These are phyloP conservation scores for Hansenula sp. DNA, from an alignment of 1,139 yeast species.

Conservation along the genomic window DNA sequence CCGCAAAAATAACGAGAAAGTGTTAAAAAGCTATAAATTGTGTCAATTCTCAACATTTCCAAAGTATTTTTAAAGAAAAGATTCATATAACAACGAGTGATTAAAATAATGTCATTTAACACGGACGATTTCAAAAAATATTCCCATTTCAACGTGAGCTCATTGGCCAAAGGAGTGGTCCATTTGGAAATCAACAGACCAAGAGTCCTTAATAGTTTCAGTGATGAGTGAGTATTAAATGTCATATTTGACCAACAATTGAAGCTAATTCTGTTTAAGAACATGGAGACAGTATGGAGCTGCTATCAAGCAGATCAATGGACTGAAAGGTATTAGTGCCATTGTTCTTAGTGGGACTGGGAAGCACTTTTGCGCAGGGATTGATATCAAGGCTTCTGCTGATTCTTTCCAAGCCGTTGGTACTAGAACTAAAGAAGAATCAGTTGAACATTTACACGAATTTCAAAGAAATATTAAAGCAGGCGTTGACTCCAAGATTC, in stretches of 20 bases:
- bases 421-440: neutral
- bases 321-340: conserved; percentile 41
- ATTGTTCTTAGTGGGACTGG: conserved; percentile 59
- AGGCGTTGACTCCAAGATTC: conserved; percentile 28
- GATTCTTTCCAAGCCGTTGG: neutral
- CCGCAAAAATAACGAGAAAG: too few species aligned
- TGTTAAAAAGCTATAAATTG: too few species aligned
- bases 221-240: conserved; percentile 24
- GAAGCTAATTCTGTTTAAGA: conserved; percentile 5
- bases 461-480: conserved; percentile 60
- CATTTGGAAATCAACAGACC: conserved; percentile 68
- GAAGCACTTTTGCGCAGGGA: conserved; percentile 60
- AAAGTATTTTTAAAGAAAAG: too few species aligned
- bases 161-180: conserved; percentile 44
- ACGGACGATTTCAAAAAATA: neutral
- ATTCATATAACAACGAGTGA: too few species aligned
- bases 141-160: conserved; percentile 37
- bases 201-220: conserved; percentile 55
- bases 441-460: conserved; percentile 31
- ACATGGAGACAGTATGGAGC: conserved; percentile 56
- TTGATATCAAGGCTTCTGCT: conserved; percentile 41
- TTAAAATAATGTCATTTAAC: neutral
- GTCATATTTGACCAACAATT: neutral
- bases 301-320: conserved; percentile 45
- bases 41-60: too few species aligned